Conservation (phyloP, 2,329 filamentous ascomycete genomes). For the Tolypocladium ovalisporum region DNA sequence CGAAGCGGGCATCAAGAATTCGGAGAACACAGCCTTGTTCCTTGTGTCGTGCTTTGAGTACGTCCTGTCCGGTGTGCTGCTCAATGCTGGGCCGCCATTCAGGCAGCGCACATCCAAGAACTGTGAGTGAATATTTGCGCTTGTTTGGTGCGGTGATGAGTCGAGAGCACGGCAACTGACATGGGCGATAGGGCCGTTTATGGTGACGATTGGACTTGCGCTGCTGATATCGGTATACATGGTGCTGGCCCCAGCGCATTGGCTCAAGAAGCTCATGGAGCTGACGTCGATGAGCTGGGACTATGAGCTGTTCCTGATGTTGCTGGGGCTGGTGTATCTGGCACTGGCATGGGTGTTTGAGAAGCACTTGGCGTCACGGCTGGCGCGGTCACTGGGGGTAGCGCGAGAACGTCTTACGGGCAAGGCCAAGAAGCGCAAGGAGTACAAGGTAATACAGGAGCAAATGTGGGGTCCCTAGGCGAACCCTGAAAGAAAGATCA, state of each 20-base stretch:
- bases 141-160: neutral
- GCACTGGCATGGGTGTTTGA: slow-evolving; percentile 61
- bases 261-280: slow-evolving; percentile 70
- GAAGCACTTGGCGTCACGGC: slow-evolving; percentile 52
- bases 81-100: slow-evolving; percentile 88
- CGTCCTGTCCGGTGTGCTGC: slow-evolving; percentile 76
- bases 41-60: slow-evolving; percentile 90
- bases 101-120: slow-evolving; percentile 71
- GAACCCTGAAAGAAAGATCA: neutral
- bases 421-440: slow-evolving; percentile 66
- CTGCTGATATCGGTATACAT: slow-evolving; percentile 66
- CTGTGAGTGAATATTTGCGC: slow-evolving; percentile 41
- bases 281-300: slow-evolving; percentile 62
- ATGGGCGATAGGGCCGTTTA: slow-evolving; percentile 58
- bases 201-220: slow-evolving; percentile 61
- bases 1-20: slow-evolving; percentile 80
- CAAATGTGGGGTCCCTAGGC: slow-evolving; percentile 20
- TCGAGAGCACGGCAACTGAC: slow-evolving; percentile 1
- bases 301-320: slow-evolving; percentile 65
- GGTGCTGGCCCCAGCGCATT: slow-evolving; percentile 61
- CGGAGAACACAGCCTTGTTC: slow-evolving; percentile 87
- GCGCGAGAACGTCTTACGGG: slow-evolving; percentile 46
- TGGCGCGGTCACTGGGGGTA: slow-evolving; percentile 58
- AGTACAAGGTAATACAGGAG: slow-evolving; percentile 75
- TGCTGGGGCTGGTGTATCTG: slow-evolving; percentile 60